A percentile compares a stretch with the other conserved stretches of the same genome.
These are phyloP conservation scores for Penicillium sp. DNA, from an alignment of 2,329 filamentous ascomycete genomes.

Conservation along the genomic window DNA sequence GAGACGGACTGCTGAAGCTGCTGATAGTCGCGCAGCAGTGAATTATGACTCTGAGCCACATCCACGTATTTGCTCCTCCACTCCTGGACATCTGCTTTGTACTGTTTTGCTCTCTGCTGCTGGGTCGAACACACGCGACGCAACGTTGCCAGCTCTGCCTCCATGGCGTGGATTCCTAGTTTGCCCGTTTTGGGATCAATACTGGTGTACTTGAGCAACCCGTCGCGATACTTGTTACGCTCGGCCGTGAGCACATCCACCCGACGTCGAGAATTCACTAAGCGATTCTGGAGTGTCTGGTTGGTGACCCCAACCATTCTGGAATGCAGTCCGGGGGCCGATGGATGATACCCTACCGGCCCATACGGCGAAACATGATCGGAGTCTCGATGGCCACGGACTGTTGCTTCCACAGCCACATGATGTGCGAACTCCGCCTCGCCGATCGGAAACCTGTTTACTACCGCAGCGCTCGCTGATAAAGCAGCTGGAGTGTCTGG, in stretches of 20 bases:
- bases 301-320: conserved; percentile 22
- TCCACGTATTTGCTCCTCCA: conserved; percentile 25
- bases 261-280: conserved; percentile 22
- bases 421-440: conserved; percentile 20
- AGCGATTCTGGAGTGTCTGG: conserved; percentile 21
- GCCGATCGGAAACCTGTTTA: conserved; percentile 19
- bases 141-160: conserved; percentile 16
- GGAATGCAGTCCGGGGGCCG: conserved; percentile 28
- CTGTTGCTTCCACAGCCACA: conserved; percentile 1
- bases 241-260: conserved; percentile 28
- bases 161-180: conserved; percentile 8
- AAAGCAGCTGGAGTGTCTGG: background rate
- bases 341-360: conserved; percentile 30
- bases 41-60: conserved; percentile 17
- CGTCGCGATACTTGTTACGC: conserved; percentile 30
- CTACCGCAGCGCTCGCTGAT: conserved; percentile 6
- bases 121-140: conserved; percentile 27
- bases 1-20: conserved; percentile 23
- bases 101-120: conserved; percentile 23
- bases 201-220: conserved; percentile 21
- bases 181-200: conserved; percentile 32
- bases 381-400: background rate
- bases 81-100: conserved; percentile 27
- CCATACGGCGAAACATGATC: conserved; percentile 31
- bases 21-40: conserved; percentile 9